Base-by-base conservation (phyloP, 257 asterid genomes). In the Penstemon eatonii region DNA sequence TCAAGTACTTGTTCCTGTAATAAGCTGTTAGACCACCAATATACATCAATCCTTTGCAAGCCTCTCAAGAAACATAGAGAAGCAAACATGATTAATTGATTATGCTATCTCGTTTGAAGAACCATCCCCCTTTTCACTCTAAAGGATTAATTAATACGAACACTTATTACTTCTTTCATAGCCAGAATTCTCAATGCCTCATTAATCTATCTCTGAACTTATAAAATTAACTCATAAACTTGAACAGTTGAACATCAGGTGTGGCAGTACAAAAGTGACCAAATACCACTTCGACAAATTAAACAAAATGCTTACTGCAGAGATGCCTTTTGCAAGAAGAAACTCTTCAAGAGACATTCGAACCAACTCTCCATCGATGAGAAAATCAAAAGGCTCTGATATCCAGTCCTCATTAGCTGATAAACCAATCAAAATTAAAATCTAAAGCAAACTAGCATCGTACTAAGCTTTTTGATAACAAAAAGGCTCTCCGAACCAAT, bases 291-390 rank as follows among this genome's bases (percentile, higher is more conserved):
- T 39, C 44, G 15, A 33, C 13, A 15, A 44, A 25, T 6, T 9
- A 18, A 54, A 49, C 76, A 49, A 56, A 56, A 10, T 8, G 66
- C 94, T 80, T 80, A 94, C 99, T 60, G 96, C 86, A 13, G 96
- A 94, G 68, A 94, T 87, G 77, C 88, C 94, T 81, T 91, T 94
- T 67, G 92, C 96, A 62, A 91, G 82, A 73, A 94, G 95, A 81
- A 91, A 91, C 78, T 90, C 96, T 76, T 91, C 95, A 4, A 94
- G 92, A 18, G 96, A 84, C 92, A 86, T 76, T 67, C 99, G 85
- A 50, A 94, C 92, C 80, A 91, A 80, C 84, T 89, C 97, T 64
- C 95, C 96, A 70, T 81, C 95, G 37, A 94, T 86, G 65, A 94
- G 84, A 76, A 94, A 91, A 79, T 94, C 99, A 75, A 91, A 94